Conservation (phyloP, 2,329 filamentous ascomycete species). For the Verticillium albo-atrum region DNA sequence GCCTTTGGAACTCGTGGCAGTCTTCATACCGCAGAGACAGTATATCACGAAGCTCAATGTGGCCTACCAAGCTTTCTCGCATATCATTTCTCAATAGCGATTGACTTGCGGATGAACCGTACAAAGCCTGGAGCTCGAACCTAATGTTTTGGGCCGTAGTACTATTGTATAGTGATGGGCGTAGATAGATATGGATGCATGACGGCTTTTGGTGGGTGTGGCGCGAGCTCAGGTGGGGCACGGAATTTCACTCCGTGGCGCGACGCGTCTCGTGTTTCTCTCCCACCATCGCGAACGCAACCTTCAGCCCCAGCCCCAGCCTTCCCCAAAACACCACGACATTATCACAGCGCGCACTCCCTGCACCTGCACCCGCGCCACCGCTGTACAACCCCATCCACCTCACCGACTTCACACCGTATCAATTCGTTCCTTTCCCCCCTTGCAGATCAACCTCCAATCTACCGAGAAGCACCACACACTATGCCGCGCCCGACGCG, state of each 20-base stretch:
- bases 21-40: background rate
- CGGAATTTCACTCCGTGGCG: background rate
- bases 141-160: too few relatives aligned
- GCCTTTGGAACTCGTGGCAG: background rate
- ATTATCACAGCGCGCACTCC: background rate
- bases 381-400: background rate
- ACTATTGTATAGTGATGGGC: too few relatives aligned
- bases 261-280: conserved; percentile 2
- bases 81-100: too few relatives aligned
- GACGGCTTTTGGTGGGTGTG: background rate
- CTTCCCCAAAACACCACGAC: background rate
- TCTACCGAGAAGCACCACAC: background rate
- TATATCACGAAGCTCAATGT: background rate
- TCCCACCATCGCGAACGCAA: background rate
- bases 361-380: background rate
- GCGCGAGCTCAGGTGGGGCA: conserved; percentile 1
- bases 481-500: conserved; percentile 25
- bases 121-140: too few relatives aligned
- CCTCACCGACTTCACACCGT: background rate
- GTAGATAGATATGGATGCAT: background rate
- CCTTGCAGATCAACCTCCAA: background rate
- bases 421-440: background rate
- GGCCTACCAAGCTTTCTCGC: background rate
- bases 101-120: conserved; percentile 2
- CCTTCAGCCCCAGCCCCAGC: background rate